A percentile compares a stretch with the other conserved stretches of the same genome.
These are phyloP conservation scores for Eutrema japonicum DNA, from an alignment of 345 rosid species.

Conservation along the genomic window DNA sequence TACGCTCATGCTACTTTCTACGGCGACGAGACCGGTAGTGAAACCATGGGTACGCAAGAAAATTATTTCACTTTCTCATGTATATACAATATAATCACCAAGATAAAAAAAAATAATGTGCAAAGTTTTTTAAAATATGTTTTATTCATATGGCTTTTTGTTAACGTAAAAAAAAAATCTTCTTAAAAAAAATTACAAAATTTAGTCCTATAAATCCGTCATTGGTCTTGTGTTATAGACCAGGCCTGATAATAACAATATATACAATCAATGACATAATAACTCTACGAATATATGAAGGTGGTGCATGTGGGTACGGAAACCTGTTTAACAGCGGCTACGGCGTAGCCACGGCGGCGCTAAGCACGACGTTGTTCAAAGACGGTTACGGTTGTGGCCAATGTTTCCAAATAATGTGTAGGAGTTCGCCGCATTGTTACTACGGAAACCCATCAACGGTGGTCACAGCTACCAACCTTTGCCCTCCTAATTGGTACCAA, in stretches of 20 bases:
- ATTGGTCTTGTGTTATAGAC: neutral
- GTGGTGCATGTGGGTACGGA: slow-evolving; percentile 96
- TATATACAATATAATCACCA: neutral
- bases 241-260: too few relatives aligned
- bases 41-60: slow-evolving; percentile 58
- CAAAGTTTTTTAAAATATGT: too few relatives aligned
- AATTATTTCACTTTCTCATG: neutral
- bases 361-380: slow-evolving; percentile 76
- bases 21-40: slow-evolving; percentile 68
- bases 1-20: slow-evolving; percentile 73
- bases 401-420: slow-evolving; percentile 74
- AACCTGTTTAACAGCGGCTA: slow-evolving; percentile 70
- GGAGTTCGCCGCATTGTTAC: slow-evolving; percentile 58
- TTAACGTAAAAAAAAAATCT: neutral
- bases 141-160: neutral
- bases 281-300: slow-evolving; percentile 37
- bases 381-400: slow-evolving; percentile 85
- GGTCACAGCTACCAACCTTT: slow-evolving; percentile 76
- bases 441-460: slow-evolving; percentile 55
- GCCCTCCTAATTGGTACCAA: slow-evolving; percentile 68
- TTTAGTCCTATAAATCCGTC: neutral
- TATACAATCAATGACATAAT: neutral
- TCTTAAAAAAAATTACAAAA: neutral
- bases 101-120: neutral
- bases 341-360: slow-evolving; percentile 73